Conservation (phyloP, 139 green algal genomes). For the Nannochloris sp. region DNA sequence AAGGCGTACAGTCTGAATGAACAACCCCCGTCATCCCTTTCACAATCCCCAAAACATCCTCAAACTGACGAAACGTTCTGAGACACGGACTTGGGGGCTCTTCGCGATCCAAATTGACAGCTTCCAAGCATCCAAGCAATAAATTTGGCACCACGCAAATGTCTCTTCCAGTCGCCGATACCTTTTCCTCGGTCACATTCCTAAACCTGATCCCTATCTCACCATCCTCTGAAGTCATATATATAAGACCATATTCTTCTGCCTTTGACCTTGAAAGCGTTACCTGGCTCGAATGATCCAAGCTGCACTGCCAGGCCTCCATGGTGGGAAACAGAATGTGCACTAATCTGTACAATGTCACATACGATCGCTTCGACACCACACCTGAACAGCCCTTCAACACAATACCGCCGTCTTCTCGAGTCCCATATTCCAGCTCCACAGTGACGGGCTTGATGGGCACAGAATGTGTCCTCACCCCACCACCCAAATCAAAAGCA, state of each 20-base stretch:
- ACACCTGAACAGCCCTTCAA: background rate
- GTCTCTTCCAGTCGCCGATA: too few relatives aligned
- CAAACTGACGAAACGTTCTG: conserved; percentile 16
- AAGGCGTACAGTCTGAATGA: background rate
- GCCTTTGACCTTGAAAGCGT: background rate
- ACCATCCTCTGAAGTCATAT: background rate
- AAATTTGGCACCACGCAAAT: background rate
- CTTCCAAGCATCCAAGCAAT: conserved; percentile 1
- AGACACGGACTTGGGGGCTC: conserved; percentile 8
- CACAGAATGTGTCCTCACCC: background rate
- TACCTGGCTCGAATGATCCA: conserved; percentile 2
- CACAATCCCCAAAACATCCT: conserved; percentile 10
- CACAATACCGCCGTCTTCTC: too few relatives aligned
- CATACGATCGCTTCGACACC: conserved; percentile 9
- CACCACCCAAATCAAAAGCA: conserved; percentile 19
- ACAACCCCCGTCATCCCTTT: background rate
- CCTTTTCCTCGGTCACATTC: background rate
- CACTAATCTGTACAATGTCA: conserved; percentile 14
- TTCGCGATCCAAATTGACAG: background rate
- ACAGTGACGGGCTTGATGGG: conserved; percentile 17
- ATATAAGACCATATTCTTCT: background rate
- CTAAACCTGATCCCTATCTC: background rate
- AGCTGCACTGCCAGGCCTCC: conserved; percentile 9
- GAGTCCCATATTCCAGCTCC: background rate
- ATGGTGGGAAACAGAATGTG: conserved; percentile 19